These are phyloP conservation scores for Wickerhamomyces pijperi DNA, from an alignment of 805 yeast genomes.

Conservation along the genomic window DNA sequence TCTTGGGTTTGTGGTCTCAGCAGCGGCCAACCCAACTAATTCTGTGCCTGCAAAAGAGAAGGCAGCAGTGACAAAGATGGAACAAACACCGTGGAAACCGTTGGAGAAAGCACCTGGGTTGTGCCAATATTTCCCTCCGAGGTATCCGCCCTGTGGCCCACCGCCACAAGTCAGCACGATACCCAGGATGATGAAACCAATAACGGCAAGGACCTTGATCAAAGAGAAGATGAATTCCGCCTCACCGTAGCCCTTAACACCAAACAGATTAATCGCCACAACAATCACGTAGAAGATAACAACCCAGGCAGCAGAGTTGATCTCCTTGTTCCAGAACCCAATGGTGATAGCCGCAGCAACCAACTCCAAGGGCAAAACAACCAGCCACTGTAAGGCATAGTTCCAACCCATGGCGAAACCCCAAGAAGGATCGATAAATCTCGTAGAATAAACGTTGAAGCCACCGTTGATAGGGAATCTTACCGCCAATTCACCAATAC, in stretches of 20 bases:
- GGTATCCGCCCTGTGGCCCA: constrained; percentile 34
- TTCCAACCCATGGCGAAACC: constrained; percentile 55
- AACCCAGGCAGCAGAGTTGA: constrained; percentile 36
- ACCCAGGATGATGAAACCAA: constrained; percentile 49
- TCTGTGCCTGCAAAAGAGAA: constrained; percentile 63
- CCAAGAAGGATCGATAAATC: constrained; percentile 47
- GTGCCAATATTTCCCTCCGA: constrained; percentile 34
- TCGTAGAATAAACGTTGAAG: constrained; percentile 44
- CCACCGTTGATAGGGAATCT: constrained; percentile 61
- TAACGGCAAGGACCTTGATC: constrained; percentile 56
- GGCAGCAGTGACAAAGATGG: constrained; percentile 54
- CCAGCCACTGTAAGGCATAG: constrained; percentile 41
- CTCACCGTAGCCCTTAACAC: constrained; percentile 43
- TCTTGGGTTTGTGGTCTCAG: constrained; percentile 47
- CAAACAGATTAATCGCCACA: constrained; percentile 36
- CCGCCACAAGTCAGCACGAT: constrained; percentile 53
- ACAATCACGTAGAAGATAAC: constrained; percentile 36
- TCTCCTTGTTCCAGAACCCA: constrained; percentile 35
- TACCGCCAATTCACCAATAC: constrained; percentile 50
- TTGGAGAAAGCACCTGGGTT: constrained; percentile 55
- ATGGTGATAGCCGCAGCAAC: constrained; percentile 44
- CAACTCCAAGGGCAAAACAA: constrained; percentile 38
- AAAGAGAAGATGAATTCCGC: constrained; percentile 50
- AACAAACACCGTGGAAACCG: constrained; percentile 36
- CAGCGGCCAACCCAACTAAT: constrained; percentile 40